Evolutionary conservation across 2,329 filamentous ascomycete genomes (phyloP), one percentile per base, ranked within the genome.

Genomic region (Blumeria graminis): DNA sequence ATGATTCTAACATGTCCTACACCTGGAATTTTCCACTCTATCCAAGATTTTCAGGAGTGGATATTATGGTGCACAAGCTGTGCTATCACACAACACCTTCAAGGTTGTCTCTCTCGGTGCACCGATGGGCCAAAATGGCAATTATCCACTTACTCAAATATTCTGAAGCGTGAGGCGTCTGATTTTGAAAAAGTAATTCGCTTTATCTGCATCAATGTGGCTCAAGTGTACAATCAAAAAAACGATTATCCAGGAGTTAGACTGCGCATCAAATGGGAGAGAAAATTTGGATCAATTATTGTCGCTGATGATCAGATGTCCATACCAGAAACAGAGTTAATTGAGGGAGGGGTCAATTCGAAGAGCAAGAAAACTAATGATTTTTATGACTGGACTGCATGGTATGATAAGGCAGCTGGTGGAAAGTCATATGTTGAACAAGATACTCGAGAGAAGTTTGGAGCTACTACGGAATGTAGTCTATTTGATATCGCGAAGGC

Each of bases 41-140:
- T 64, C 41, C n/a, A 32, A 6, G 55, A 58, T 3, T 56, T 65
- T 5, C 55, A 62, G 14, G 61, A 64, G 10, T 65, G 65, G 52
- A 39, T 65, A 11, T 58, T 58, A 35, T 65, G 61, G 55, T 61
- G 61, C n/a, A 61, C 60, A 6, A 54, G 60, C 22, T 63, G 61
- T 56, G 59, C 61, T 11, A 57, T 65, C 3, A 60, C 64, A 10
- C n/a, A n/a, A 14, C 11, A 43, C 33, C 11, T 55, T 18, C 34
- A 34, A n/a, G 14, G 14, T n/a, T 34, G 10, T 52, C 52, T 55
- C 14, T 22, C 43, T 6, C 41, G 38, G 16, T 51, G 51, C 28
- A 50, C 35, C 5, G 14, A 46, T 16, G 35, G 32, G 14, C 34
- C 22, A 0, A 33, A 34, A 14, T 51, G 41, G 55, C 14, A 28